phyloP scores from a whole-genome alignment of 108 stramenopile genomes.

The Nannochloropsis gaditana region DNA sequence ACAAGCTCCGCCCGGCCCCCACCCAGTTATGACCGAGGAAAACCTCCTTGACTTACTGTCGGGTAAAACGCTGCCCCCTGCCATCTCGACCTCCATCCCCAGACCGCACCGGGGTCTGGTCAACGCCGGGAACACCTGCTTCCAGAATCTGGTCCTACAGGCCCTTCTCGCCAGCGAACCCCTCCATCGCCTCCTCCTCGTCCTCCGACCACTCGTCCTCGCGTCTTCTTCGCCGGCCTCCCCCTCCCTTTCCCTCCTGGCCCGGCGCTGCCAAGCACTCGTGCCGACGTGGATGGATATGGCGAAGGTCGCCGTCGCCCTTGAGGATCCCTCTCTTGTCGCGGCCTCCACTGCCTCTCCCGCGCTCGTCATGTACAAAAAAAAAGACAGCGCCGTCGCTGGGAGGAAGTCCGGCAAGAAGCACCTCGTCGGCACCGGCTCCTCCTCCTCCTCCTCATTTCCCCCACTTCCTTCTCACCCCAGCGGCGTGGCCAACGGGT shows the following conservation, averaged over 20 bases:
- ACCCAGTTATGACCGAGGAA: background rate
- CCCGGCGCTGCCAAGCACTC: background rate
- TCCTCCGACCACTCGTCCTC: background rate
- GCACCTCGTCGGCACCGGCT: background rate
- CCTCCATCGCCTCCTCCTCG: constrained; percentile 18
- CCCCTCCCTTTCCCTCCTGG: background rate
- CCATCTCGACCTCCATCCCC: background rate
- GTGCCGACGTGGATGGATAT: background rate
- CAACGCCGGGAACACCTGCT: constrained; percentile 47
- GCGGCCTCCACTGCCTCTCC: background rate
- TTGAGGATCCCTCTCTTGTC: background rate
- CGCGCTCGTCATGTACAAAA: background rate
- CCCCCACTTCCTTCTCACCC: background rate
- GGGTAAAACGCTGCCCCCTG: background rate
- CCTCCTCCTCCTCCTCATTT: too few species aligned
- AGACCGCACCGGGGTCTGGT: constrained; percentile 30
- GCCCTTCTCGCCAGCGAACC: constrained; percentile 38
- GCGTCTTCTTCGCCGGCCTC: too few species aligned
- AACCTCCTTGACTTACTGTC: background rate
- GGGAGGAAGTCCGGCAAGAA: background rate
- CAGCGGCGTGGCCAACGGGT: background rate
- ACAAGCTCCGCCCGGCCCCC: too few species aligned
- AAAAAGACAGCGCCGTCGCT: background rate
- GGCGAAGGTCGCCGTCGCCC: background rate
- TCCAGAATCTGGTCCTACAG: constrained; percentile 36